These are phyloP conservation scores for Blastobotrys buckinghamii DNA, from an alignment of 1,139 yeast genomes.

Conservation along the genomic window DNA sequence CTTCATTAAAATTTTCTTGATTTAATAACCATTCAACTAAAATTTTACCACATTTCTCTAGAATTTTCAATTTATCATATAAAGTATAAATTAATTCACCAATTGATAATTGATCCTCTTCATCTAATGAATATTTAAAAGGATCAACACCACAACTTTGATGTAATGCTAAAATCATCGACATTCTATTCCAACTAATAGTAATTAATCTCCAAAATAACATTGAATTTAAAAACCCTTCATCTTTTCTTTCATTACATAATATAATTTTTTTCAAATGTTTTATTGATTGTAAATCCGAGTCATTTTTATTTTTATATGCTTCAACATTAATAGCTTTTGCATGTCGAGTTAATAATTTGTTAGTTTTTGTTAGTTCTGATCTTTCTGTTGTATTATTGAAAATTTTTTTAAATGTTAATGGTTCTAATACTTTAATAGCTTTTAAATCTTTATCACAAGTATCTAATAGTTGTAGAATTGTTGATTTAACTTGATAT, in stretches of 20 bases:
- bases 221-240: conserved; percentile 4
- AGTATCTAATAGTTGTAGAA: background rate
- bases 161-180: conserved; percentile 2
- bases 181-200: conserved; percentile 4
- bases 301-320: background rate
- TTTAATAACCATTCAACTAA: conserved; percentile 1
- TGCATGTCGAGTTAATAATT: background rate
- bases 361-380: background rate
- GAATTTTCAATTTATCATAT: background rate
- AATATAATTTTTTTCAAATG: background rate
- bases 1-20: background rate
- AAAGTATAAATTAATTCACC: conserved; percentile 4
- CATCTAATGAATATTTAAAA: background rate
- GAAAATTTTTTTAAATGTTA: background rate
- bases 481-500: background rate
- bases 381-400: background rate
- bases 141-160: conserved; percentile 1
- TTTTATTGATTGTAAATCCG: conserved; percentile 1
- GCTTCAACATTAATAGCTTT: background rate
- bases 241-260: conserved; percentile 1
- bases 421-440: conserved; percentile 3
- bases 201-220: conserved; percentile 6
- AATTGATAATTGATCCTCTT: conserved; percentile 7
- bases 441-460: conserved; percentile 9
- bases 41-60: conserved; percentile 7